These are phyloP conservation scores for Wickerhamiella sorbophila DNA, from an alignment of 805 yeast species.

Conservation along the genomic window DNA sequence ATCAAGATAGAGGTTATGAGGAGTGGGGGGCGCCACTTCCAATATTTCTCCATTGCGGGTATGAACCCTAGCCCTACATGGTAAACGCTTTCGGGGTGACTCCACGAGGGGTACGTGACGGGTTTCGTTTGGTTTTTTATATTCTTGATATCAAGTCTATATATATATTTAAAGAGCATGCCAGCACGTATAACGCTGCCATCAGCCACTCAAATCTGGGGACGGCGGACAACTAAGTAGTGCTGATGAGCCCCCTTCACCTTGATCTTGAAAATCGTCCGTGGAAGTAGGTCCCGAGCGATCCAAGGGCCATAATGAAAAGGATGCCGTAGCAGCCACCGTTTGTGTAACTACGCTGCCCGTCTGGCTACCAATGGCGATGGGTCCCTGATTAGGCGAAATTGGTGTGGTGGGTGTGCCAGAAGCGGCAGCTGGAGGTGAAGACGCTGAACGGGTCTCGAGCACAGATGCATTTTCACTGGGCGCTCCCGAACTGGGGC, in stretches of 20 bases:
- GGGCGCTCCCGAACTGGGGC: neutral
- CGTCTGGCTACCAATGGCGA: neutral
- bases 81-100: too few species aligned
- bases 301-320: neutral
- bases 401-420: neutral
- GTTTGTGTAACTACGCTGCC: neutral
- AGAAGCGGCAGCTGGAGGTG: neutral
- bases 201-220: constrained; percentile 6
- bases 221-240: constrained; percentile 19
- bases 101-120: too few species aligned
- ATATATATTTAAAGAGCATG: too few species aligned
- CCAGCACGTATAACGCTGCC: too few species aligned
- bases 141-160: too few species aligned
- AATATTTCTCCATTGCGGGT: too few species aligned
- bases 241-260: constrained; percentile 12
- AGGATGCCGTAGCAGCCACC: too few species aligned
- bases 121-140: too few species aligned
- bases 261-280: neutral
- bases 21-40: too few species aligned
- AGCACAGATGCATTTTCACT: neutral
- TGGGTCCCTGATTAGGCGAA: neutral
- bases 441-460: neutral
- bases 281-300: neutral
- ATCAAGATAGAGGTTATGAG: too few species aligned
- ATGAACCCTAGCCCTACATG: too few species aligned